Base-by-base conservation (phyloP, 129 eudicot species). In the Helianthus annuus region DNA sequence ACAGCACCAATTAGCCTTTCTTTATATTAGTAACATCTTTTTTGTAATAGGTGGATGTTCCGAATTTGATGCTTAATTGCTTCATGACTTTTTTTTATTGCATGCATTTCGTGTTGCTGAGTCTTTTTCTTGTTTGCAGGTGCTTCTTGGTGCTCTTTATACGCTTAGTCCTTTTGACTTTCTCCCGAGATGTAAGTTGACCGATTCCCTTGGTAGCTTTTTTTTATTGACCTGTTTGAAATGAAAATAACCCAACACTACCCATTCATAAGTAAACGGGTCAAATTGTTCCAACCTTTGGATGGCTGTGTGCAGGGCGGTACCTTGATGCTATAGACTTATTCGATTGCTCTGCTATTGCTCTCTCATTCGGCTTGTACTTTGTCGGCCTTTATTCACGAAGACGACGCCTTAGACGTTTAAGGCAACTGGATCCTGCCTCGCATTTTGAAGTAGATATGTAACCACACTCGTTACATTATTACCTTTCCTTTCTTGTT, bases 111-210 rank as follows among this genome's bases (percentile, higher is more conserved):
- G 39, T 66, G 15, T 11, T 42, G 57, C 66, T 54, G 66, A 75
- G 55, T 55, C 29, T 2, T 67, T 59, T 66, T 58, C 70, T 64
- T 66, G 66, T 75, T 74, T 71, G 83, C 88, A 86, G 91, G 75
- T 86, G 76, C 67, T 83, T 68, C 77, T 83, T 72, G 86, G 91
- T 70, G 71, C 86, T 65, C 66, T 86, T 14, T 86, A 86, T 80
- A 77, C 85, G 24, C 73, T 83, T 70, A 61, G 80, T 70, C 91
- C 88, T 51, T 78, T 86, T 68, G 88, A 86, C 58, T 86, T 86
- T 48, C 88, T 86, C 3, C 88, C 80, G 22, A 80, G 84, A 83
- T 86, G 91, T 86, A 80, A 77, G 81, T 69, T 56, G 63, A 56
- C 36, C 7, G 13, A 0, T 24, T 10, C 36, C 2, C n/a, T 56